Evolutionary conservation across 176 grass and related monocot species (phyloP).

Genomic region (Musa acuminata): DNA sequence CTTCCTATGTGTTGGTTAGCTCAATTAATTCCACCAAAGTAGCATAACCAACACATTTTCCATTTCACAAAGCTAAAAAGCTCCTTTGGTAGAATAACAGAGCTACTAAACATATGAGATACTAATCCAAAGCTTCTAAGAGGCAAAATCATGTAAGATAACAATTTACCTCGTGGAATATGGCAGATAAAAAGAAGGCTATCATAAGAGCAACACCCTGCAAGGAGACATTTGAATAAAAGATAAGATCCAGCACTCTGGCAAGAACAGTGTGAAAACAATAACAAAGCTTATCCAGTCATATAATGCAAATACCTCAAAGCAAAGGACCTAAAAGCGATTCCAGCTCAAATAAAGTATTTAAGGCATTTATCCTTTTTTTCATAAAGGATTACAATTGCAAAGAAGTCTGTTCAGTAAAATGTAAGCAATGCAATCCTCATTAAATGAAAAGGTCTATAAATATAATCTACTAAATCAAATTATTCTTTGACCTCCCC

Average conservation of each 20-base stretch:
- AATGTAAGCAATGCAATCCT: too few species aligned
- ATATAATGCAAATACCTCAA: neutral
- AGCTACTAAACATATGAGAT: neutral
- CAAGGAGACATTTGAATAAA: slow-evolving; percentile 4
- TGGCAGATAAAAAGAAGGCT: slow-evolving; percentile 72
- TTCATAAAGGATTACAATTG: too few species aligned
- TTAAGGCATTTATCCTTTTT: too few species aligned
- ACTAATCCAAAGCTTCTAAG: too few species aligned
- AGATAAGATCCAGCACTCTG: neutral
- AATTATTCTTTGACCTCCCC: too few species aligned
- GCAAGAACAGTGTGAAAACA: neutral
- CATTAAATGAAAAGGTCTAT: too few species aligned
- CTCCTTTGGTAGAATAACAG: neutral
- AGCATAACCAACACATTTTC: neutral
- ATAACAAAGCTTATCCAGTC: neutral
- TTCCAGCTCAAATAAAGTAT: too few species aligned
- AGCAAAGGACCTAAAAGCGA: neutral
- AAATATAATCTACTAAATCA: too few species aligned
- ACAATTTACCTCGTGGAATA: slow-evolving; percentile 85
- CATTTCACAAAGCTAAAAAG: neutral
- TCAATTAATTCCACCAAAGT: neutral
- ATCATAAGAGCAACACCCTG: slow-evolving; percentile 78
- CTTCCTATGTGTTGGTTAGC: too few species aligned
- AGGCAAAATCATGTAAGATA: neutral
- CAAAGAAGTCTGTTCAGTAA: too few species aligned